Evolutionary conservation across 2,329 filamentous ascomycete species (phyloP), one percentile per base, ranked within the genome.

Genomic region (Nemania sp.): DNA sequence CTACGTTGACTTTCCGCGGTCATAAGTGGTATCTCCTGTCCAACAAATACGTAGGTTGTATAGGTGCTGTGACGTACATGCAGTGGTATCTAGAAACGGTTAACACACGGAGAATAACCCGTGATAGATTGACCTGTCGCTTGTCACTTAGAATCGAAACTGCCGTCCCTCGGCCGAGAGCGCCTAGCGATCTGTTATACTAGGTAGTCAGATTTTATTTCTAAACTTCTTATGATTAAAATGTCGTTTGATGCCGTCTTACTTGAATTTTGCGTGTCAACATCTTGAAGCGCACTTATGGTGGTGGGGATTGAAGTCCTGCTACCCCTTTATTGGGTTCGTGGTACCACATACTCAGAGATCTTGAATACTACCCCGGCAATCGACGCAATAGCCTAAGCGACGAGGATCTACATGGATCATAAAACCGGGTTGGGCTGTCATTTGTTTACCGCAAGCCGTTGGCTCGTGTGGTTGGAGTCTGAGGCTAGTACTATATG

Each of bases 401-500:
- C 40, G 42, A 52, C 52, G 50, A 37, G 56, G 57, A 58, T 49
- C 54, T 46, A 49, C 56, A 61, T 45, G 51, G 56, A 33, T 56
- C 40, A 52, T 39, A 50, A 56, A 40, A 52, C 36, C 31, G 42
- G 50, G 47, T 50, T 58, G 52, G 59, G 56, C 41, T 46, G 42
- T 51, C n/a, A 54, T 45, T 54, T 12, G 43, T 55, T 48, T 39
- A 44, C 46, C 31, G 42, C 11, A 58, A 43, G 46, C 48, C 37
- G 58, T 59, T 60, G 54, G 56, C 52, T 49, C 41, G 45, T 31
- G 49, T 56, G 49, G 53, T 47, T 41, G 45, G 49, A 41, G 46
- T 40, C 39, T 33, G 54, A 62, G 52, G 54, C 54, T 58, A 52
- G 52, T 44, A n/a, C n/a, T n/a, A 57, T 53, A 62, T 63, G 65